Conservation (phyloP, 2,329 filamentous ascomycete species). For the Cercospora nicotianae region DNA sequence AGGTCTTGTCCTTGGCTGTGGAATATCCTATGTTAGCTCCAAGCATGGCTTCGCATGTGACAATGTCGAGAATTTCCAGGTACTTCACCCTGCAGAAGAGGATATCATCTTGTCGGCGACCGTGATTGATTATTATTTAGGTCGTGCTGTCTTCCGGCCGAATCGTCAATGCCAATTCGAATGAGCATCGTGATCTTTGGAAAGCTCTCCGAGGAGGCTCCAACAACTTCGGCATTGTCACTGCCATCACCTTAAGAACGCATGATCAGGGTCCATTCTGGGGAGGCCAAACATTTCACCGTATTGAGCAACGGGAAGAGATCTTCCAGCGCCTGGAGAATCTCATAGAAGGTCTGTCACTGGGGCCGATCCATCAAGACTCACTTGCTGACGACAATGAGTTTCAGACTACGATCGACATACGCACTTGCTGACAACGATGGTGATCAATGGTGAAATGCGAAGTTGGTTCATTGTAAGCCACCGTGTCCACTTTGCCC, state of each 20-base stretch:
- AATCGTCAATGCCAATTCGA: constrained; percentile 30
- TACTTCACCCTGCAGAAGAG: no score
- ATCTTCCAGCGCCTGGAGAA: not conserved
- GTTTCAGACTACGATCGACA: not conserved
- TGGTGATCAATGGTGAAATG: not conserved
- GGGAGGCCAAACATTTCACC: constrained; percentile 23
- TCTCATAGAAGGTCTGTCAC: not conserved
- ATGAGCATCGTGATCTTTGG: constrained; percentile 25
- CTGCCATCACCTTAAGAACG: constrained; percentile 20
- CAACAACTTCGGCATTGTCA: constrained; percentile 31
- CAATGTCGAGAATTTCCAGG: constrained; percentile 28
- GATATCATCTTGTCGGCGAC: no score
- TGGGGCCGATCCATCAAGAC: not conserved
- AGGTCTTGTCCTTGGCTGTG: constrained; percentile 26
- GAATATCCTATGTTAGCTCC: not conserved
- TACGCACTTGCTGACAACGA: not conserved
- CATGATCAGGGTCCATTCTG: constrained; percentile 23
- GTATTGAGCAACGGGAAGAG: not conserved
- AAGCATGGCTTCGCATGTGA: constrained; percentile 17
- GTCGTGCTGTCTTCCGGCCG: constrained; percentile 29
- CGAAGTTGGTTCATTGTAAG: not conserved
- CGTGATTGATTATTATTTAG: constrained; percentile 12
- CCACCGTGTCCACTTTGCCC: not conserved
- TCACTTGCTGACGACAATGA: not conserved
- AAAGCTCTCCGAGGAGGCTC: constrained; percentile 24